Evolutionary conservation across 2,329 filamentous ascomycete species (phyloP).

Genomic region (Penicillium sp.): DNA sequence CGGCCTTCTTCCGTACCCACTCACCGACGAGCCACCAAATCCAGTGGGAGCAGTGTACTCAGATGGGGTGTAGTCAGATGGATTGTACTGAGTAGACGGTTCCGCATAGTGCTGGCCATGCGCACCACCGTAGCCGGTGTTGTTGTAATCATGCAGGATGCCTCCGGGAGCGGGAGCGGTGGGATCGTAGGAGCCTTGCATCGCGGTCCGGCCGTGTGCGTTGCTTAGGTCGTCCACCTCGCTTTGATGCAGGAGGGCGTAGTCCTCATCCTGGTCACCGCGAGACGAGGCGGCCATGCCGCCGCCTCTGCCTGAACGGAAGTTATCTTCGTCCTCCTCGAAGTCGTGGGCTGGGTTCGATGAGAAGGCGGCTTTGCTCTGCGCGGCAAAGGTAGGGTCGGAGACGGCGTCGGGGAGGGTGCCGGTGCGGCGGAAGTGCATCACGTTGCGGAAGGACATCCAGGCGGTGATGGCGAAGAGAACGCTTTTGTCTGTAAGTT

Average conservation of each 20-base stretch:
- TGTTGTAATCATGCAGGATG: slow-evolving; percentile 40
- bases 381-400: slow-evolving; percentile 50
- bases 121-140: slow-evolving; percentile 42
- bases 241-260: slow-evolving; percentile 51
- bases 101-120: slow-evolving; percentile 35
- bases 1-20: slow-evolving; percentile 20
- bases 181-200: slow-evolving; percentile 43
- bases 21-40: slow-evolving; percentile 15
- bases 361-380: slow-evolving; percentile 49
- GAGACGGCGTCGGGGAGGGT: slow-evolving; percentile 49
- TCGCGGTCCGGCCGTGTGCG: slow-evolving; percentile 33
- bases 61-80: slow-evolving; percentile 8
- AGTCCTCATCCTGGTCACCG: slow-evolving; percentile 49
- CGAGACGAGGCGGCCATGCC: slow-evolving; percentile 43
- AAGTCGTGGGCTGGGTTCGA: slow-evolving; percentile 47
- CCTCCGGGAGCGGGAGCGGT: slow-evolving; percentile 32
- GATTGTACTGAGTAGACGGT: slow-evolving; percentile 3
- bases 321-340: slow-evolving; percentile 46
- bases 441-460: slow-evolving; percentile 55
- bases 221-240: slow-evolving; percentile 45
- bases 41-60: slow-evolving; percentile 13
- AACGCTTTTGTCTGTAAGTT: slow-evolving; percentile 39
- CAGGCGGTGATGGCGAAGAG: slow-evolving; percentile 54
- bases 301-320: slow-evolving; percentile 39
- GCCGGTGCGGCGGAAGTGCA: slow-evolving; percentile 57